Evolutionary conservation across 768 basidiomycete genomes (phyloP), one percentile per base, ranked within the genome.

Genomic region (Xerocomus brunneocitrinus): DNA sequence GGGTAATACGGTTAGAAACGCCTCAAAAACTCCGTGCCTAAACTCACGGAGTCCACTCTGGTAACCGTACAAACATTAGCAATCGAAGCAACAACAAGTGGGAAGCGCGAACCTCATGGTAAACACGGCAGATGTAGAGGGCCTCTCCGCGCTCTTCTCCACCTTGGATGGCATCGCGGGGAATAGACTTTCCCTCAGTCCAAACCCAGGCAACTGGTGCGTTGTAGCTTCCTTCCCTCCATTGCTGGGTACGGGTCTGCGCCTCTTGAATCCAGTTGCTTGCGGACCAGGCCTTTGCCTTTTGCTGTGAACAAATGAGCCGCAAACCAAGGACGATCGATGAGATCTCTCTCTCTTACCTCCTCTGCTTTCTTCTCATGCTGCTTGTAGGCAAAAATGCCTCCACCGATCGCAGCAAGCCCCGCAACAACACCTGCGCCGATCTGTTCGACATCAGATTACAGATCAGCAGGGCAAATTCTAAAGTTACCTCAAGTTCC

Each of bases 371-470:
- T 74, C 58, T 85, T 73, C 57, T 79, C 73, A 57, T 86, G 81
- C 2, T 79, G 56, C 52, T 84, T 82, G 68, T 74, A 82, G 3
- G 79, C 80, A 30, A 62, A 64, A 49, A 71, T 61, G 4, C 83
- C 86, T 8, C 67, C 83, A 50, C 74, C 84, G 16, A 84, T 44
- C 24, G 71, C 61, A 16, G 76, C 82, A n/a, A 71, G 64, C 0
- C 83, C 87, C 1, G 74, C 81, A 34, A 77, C 68, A 28, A 89
- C 49, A 24, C 83, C 87, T 19, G 83, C 87, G 19, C 82, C 87
- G 53, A 87, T 61, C 87, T 89, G 59, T 30, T 36, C 38, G 48
- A 40, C 34, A 55, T 57, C 27, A 52, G 47, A 52, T 50, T n/a
- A 49, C 43, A 22, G 3, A 47, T 32, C 5, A n/a, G 53, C 30